Base-by-base conservation (phyloP, 2,329 filamentous ascomycete species). In the Pezicula rhizophila region DNA sequence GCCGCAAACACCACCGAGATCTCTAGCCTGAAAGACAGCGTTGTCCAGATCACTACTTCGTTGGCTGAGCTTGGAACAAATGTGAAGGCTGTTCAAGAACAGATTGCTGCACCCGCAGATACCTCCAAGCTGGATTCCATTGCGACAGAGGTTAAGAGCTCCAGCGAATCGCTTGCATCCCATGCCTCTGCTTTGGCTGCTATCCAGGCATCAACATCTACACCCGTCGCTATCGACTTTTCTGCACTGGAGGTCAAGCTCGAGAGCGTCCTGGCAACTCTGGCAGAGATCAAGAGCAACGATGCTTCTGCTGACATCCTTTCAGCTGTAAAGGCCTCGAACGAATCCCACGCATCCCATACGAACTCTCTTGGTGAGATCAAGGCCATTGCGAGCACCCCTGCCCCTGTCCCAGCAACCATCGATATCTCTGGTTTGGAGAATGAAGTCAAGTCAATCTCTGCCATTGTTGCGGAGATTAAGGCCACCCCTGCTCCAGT, bases 81-180 rank as follows among this genome's bases (percentile, higher is more conserved):
- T 45, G 41, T 63, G 15, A 60, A 60, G 51, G 47, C 45, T 12
- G 43, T 59, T 5, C 55, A 60, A 46, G 52, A 57, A 34, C 52
- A 58, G 26, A 50, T 60, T 54, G 52, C 55, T 31, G 49, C 57
- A 18, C 56, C 55, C 23, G 23, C 3, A 38, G 59, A 60, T 48
- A 59, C 57, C 15, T 54, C 54, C 8, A 62, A 59, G 50, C 50
- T 64, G 28, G 59, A 62, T 35, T 50, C 50, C 14, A 56, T 60
- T 18, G 39, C 50, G 42, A 44, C 58, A 8, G 58, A 62, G 23
- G 26, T 63, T 20, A 51, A 49, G 25, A 34, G 52, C n/a, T 49
- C 59, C 31, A 60, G 61, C 47, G 52, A 53, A 44, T 44, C 46
- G 6, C 46, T 55, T 17, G 49, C 49, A 20, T 44, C 45, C 3